These are phyloP conservation scores for Rosellinia necatrix DNA, from an alignment of 2,329 filamentous ascomycete genomes.

Conservation along the genomic window DNA sequence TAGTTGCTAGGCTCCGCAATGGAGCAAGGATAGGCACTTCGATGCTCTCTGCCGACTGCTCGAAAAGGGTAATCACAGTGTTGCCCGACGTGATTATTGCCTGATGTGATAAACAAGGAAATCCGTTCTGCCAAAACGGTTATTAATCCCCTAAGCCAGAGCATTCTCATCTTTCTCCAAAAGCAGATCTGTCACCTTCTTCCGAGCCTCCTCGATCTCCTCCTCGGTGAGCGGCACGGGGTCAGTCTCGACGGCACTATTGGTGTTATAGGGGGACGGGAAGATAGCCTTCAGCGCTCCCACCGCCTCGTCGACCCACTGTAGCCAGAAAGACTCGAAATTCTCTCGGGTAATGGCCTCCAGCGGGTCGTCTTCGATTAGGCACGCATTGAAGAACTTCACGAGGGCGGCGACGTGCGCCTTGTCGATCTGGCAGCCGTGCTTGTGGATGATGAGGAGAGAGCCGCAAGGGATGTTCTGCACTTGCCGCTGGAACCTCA, in stretches of 20 bases:
- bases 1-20: slow-evolving; percentile 76
- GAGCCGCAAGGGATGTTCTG: slow-evolving; percentile 4
- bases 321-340: slow-evolving; percentile 1
- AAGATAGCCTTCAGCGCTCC: neutral
- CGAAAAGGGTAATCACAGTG: slow-evolving; percentile 93
- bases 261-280: slow-evolving; percentile 5
- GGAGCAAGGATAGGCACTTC: slow-evolving; percentile 83
- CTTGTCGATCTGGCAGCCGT: slow-evolving; percentile 5
- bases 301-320: neutral
- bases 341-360: neutral
- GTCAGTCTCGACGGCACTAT: no score
- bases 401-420: slow-evolving; percentile 8
- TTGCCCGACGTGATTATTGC: no score
- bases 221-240: no score
- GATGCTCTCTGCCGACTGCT: slow-evolving; percentile 84
- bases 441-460: slow-evolving; percentile 10
- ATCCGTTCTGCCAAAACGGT: slow-evolving; percentile 91
- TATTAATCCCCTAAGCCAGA: slow-evolving; percentile 66
- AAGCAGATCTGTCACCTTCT: no score
- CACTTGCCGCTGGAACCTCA: neutral
- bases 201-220: no score
- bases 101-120: slow-evolving; percentile 84
- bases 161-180: slow-evolving; percentile 85
- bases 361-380: neutral
- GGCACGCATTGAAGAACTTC: slow-evolving; percentile 9